phyloP scores from a whole-genome alignment of 306 rosid genomes.

The Crataegus laevigata region DNA sequence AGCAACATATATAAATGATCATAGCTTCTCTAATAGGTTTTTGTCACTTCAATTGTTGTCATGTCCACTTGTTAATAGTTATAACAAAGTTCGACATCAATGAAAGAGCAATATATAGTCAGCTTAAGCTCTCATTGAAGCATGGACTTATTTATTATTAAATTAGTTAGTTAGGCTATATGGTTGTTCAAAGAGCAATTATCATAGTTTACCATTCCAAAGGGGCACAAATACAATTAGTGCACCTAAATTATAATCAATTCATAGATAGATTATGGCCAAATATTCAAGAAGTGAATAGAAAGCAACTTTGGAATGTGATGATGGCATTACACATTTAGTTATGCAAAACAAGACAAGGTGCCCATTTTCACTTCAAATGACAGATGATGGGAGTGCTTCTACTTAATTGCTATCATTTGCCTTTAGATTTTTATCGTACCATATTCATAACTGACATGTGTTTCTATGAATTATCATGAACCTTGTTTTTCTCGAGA shows the following conservation, averaged over 20 bases:
- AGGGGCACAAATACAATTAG: conserved; percentile 21
- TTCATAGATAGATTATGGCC: conserved; percentile 18
- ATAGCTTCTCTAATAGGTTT: conserved; percentile 12
- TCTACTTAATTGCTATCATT: conserved; percentile 23
- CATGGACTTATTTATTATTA: conserved; percentile 11
- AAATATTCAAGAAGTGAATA: conserved; percentile 33
- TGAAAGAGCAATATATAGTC: background rate
- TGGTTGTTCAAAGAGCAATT: conserved; percentile 27
- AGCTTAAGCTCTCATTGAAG: conserved; percentile 15
- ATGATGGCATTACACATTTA: background rate
- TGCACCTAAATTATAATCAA: conserved; percentile 25
- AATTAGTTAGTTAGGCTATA: conserved; percentile 32
- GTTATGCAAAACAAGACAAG: conserved; percentile 27
- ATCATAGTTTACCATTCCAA: conserved; percentile 19
- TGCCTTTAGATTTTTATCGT: conserved; percentile 22
- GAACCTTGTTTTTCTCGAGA: background rate
- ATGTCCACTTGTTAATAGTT: conserved; percentile 24
- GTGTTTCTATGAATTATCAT: background rate
- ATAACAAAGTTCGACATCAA: conserved; percentile 15
- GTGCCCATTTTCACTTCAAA: conserved; percentile 25
- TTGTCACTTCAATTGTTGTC: conserved; percentile 22
- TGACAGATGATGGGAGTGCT: conserved; percentile 24
- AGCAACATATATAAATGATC: background rate
- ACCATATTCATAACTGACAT: conserved; percentile 22
- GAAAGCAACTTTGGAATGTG: conserved; percentile 32